Evolutionary conservation across 2,329 filamentous ascomycete genomes (phyloP), one percentile per base, ranked within the genome.

Genomic region (Ampelomyces quisqualis): DNA sequence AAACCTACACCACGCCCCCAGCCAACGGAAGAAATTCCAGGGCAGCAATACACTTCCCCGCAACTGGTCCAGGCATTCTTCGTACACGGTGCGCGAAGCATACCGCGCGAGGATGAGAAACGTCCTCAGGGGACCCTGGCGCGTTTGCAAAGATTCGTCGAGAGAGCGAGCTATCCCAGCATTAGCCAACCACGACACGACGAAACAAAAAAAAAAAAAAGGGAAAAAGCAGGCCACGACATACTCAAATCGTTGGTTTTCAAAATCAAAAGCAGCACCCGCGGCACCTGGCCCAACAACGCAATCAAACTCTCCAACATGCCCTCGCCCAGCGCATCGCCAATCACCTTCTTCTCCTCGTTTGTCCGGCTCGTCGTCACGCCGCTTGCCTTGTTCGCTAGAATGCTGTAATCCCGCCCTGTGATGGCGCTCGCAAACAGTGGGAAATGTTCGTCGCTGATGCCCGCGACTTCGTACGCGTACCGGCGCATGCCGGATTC

Each of bases 341-440:
- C 85, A 66, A 98, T 94, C n/a, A 80, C 79, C 57, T 93, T 83
- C 70, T 94, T 90, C 72, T 98, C 94, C 46, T 83, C 79, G 1
- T 73, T 73, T 2, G 85, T 85, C 35, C 90, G 81, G 3, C 80
- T 75, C 2, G 35, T 57, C 5, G 78, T 72, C 3, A 82, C 79
- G 20, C 55, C 57, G 6, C 37, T 35, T 14, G 51, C 44, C 15
- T 80, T 77, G 38, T 75, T 72, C 4, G 73, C 81, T 33, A 97
- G 74, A 3, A 94, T 82, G 40, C 78, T 81, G 67, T 86, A 98
- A 68, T 98, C 93, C 29, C 94, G 80, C 3, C 93, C 93, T 0
- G 93, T 98, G 62, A 98, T 98, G 40, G 93, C 93, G 8, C 87
- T 93, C 1, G 91, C 93, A 66, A 98, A 98, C 14, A 98, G 79